Evolutionary conservation across 257 asterid species (phyloP).

Genomic region (Capsicum baccatum): DNA sequence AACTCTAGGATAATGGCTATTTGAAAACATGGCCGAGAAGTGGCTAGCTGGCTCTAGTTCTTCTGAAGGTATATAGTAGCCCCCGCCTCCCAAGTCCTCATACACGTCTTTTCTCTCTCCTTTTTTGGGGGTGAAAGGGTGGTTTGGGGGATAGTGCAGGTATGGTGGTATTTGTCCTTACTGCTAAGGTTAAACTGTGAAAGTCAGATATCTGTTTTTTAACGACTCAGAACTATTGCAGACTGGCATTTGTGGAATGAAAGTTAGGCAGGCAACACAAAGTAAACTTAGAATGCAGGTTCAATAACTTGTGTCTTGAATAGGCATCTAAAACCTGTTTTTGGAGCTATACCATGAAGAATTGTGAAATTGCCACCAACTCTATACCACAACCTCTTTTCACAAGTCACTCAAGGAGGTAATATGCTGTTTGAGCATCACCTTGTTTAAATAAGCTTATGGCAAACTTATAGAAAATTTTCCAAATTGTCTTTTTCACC

Average conservation of each 20-base stretch:
- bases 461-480: neutral
- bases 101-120: neutral
- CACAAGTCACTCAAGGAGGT: conserved; percentile 1
- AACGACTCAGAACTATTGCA: neutral
- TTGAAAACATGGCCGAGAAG: neutral
- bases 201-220: neutral
- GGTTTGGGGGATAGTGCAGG: conserved; percentile 1
- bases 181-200: neutral
- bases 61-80: neutral
- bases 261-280: neutral
- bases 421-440: neutral
- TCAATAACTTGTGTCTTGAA: neutral
- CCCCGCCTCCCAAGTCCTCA: neutral
- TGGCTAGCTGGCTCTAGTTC: neutral
- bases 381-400: neutral
- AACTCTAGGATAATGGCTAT: neutral
- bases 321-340: neutral
- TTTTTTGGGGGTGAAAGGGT: neutral
- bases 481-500: neutral
- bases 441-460: neutral
- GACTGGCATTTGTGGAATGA: conserved; percentile 3
- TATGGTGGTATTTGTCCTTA: neutral
- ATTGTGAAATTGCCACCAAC: neutral
- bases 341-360: neutral
- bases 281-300: conserved; percentile 1